These are phyloP conservation scores for Globisporangium acanthophoron DNA, from an alignment of 352 stramenopile species.

Conservation along the genomic window DNA sequence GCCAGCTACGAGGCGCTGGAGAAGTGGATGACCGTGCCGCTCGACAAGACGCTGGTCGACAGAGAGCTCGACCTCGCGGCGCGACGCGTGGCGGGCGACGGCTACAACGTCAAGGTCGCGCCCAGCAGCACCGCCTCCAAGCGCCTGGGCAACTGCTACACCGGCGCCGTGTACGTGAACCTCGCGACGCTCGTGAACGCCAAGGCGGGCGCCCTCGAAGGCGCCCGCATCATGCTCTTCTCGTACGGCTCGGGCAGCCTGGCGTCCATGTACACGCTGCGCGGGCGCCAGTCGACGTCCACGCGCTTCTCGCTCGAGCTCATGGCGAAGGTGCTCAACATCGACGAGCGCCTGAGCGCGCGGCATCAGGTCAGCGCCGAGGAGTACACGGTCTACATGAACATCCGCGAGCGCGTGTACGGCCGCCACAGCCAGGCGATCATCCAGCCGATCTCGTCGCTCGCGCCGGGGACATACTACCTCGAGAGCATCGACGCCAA, in stretches of 20 bases:
- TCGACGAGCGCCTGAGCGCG: constrained; percentile 72
- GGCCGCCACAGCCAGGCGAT: constrained; percentile 58
- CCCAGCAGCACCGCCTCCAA: constrained; percentile 87
- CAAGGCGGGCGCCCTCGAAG: constrained; percentile 38
- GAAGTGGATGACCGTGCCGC: constrained; percentile 70
- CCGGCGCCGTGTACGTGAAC: constrained; percentile 95
- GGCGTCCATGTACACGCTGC: constrained; percentile 93
- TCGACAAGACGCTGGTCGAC: constrained; percentile 92
- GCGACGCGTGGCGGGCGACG: constrained; percentile 67
- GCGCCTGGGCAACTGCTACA: constrained; percentile 96
- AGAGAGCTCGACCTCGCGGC: constrained; percentile 85
- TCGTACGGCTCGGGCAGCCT: constrained; percentile 96
- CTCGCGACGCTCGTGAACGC: constrained; percentile 88
- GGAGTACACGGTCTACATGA: constrained; percentile 91
- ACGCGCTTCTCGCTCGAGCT: constrained; percentile 81
- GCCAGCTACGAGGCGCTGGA: constrained; percentile 31
- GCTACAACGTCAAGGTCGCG: constrained; percentile 75
- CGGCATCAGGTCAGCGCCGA: constrained; percentile 82
- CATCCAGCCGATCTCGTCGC: constrained; percentile 48
- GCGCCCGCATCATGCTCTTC: constrained; percentile 90
- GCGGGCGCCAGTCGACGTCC: constrained; percentile 18
- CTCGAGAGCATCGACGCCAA: constrained; percentile 89
- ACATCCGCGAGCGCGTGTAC: constrained; percentile 86
- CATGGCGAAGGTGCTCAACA: constrained; percentile 83
- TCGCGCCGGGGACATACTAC: constrained; percentile 88